phyloP scores from a whole-genome alignment of 306 rosid genomes.

The Cucumis hystrix region DNA sequence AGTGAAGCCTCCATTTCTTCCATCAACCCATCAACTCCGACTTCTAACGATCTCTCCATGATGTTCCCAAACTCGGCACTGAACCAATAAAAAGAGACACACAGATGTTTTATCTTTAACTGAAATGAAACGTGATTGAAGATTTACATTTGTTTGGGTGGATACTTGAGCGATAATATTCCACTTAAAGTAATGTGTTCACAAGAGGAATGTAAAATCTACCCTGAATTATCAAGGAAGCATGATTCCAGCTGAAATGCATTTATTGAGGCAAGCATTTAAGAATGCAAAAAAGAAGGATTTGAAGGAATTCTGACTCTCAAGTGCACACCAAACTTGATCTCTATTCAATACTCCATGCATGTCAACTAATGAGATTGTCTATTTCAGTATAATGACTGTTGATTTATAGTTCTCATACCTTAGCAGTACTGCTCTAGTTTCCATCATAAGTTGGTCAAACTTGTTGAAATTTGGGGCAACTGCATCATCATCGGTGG shows the following conservation, averaged over 20 bases:
- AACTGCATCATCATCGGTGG: slow-evolving; percentile 17
- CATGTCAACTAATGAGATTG: not conserved
- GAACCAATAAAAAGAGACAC: slow-evolving; percentile 5
- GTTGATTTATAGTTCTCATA: slow-evolving; percentile 3
- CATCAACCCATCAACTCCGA: slow-evolving; percentile 39
- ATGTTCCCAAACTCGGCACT: slow-evolving; percentile 63
- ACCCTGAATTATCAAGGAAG: not conserved
- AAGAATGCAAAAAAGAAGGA: not conserved
- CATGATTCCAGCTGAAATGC: not conserved
- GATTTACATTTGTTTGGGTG: not conserved
- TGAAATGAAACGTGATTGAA: not conserved
- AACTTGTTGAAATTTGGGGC: slow-evolving; percentile 39
- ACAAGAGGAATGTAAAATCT: not conserved
- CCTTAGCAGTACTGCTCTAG: slow-evolving; percentile 69
- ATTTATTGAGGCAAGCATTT: not conserved
- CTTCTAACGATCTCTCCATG: slow-evolving; percentile 45
- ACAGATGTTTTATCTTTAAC: no score
- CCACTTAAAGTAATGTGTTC: not conserved
- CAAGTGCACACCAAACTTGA: not conserved
- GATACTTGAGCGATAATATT: not conserved
- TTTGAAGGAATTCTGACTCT: not conserved
- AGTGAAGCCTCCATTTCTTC: slow-evolving; percentile 42
- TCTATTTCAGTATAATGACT: not conserved
- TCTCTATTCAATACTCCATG: not conserved
- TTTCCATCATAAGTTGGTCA: slow-evolving; percentile 71